Evolutionary conservation across 1,139 yeast species (phyloP).

Genomic region (Zygotorulaspora mrakii): DNA sequence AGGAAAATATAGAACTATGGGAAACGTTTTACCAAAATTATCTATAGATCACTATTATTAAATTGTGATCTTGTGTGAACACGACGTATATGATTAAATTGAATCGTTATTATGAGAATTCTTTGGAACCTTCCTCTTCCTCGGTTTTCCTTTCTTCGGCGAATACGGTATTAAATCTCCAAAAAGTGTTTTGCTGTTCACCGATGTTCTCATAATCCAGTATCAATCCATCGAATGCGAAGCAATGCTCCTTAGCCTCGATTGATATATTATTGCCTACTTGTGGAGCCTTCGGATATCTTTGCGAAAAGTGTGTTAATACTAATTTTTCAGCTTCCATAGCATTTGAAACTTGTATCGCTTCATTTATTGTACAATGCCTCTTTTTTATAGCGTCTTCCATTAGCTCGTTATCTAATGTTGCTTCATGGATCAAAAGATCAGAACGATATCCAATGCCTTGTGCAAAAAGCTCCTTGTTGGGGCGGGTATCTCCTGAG

Average conservation of each 20-base stretch:
- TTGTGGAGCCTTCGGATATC: conserved; percentile 69
- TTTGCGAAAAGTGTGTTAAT: conserved; percentile 87
- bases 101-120: too few relatives aligned
- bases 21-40: conserved; percentile 65
- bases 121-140: conserved; percentile 20
- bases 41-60: conserved; percentile 17
- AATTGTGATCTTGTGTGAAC: background rate
- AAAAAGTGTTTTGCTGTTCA: conserved; percentile 33
- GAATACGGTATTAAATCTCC: conserved; percentile 32
- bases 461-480: conserved; percentile 49
- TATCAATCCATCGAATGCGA: conserved; percentile 64
- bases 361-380: conserved; percentile 91
- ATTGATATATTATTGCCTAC: conserved; percentile 32
- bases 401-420: conserved; percentile 75
- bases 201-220: conserved; percentile 45
- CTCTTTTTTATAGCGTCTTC: conserved; percentile 78
- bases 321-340: conserved; percentile 74
- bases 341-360: conserved; percentile 59
- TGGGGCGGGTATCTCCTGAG: conserved; percentile 95
- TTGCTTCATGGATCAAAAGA: conserved; percentile 85
- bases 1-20: conserved; percentile 92
- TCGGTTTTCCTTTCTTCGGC: conserved; percentile 31
- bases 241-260: conserved; percentile 39
- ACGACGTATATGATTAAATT: background rate
- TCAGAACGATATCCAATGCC: conserved; percentile 68